Evolutionary conservation across 257 asterid species (phyloP).

Genomic region (Ballota nigra): DNA sequence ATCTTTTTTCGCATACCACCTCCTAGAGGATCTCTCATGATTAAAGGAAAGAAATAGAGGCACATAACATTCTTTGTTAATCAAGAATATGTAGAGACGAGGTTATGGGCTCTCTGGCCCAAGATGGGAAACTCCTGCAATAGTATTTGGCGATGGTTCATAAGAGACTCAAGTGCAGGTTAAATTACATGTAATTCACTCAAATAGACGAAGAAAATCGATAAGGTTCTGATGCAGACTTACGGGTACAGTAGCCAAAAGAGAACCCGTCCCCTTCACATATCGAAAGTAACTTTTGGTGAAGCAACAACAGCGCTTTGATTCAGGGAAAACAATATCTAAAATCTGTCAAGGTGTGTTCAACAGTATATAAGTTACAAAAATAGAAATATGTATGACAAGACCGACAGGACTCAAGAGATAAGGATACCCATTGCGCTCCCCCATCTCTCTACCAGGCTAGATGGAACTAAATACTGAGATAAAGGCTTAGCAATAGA

Average conservation of each 20-base stretch:
- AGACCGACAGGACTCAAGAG: background rate
- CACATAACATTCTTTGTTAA: background rate
- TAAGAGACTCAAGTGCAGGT: background rate
- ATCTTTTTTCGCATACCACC: background rate
- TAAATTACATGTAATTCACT: background rate
- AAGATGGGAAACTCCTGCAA: background rate
- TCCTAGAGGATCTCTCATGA: background rate
- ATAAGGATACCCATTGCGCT: conserved; percentile 92
- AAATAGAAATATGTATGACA: conserved; percentile 21
- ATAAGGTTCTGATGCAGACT: conserved; percentile 22
- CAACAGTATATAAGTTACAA: background rate
- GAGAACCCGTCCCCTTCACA: conserved; percentile 95
- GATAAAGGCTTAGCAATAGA: conserved; percentile 23
- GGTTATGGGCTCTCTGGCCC: background rate
- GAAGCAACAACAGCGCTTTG: conserved; percentile 92
- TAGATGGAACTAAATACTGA: conserved; percentile 59
- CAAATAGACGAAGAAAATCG: background rate
- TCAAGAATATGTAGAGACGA: background rate
- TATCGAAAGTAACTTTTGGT: conserved; percentile 91
- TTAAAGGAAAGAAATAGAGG: background rate
- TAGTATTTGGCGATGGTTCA: background rate
- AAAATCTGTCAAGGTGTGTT: conserved; percentile 26
- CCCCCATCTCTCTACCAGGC: conserved; percentile 88
- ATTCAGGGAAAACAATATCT: conserved; percentile 92
- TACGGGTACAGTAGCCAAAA: conserved; percentile 74